Percentiles rank a stretch among this genome's conserved stretches.
Conservation (phyloP, 169 alveolate species). For the Eimeria zaria region DNA sequence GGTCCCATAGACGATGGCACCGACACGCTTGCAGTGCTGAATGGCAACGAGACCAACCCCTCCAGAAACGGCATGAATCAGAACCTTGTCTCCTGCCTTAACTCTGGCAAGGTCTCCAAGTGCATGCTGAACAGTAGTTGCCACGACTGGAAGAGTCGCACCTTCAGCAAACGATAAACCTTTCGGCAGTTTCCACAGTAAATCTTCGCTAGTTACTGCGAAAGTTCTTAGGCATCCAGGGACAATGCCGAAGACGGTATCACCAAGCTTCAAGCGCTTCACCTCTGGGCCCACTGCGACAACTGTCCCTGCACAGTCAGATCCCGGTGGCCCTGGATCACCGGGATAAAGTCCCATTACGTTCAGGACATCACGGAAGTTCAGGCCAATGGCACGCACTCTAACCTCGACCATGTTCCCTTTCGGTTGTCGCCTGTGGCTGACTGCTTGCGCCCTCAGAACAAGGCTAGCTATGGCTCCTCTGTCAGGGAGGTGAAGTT, state of each 20-base stretch:
- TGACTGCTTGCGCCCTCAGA: slow-evolving; percentile 80
- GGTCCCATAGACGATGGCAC: slow-evolving; percentile 89
- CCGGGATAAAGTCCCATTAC: slow-evolving; percentile 92
- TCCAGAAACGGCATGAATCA: slow-evolving; percentile 89
- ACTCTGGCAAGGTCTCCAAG: slow-evolving; percentile 88
- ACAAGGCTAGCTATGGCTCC: slow-evolving; percentile 85
- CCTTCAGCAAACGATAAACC: slow-evolving; percentile 86
- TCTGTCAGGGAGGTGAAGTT: slow-evolving; percentile 81
- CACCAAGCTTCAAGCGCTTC: slow-evolving; percentile 76
- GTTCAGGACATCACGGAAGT: slow-evolving; percentile 91
- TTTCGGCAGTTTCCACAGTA: slow-evolving; percentile 83
- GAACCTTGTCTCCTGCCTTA: slow-evolving; percentile 85
- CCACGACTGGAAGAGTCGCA: slow-evolving; percentile 88
- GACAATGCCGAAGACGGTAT: slow-evolving; percentile 87
- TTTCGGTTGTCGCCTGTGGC: slow-evolving; percentile 75
- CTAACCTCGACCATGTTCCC: slow-evolving; percentile 86
- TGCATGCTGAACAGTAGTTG: slow-evolving; percentile 87
- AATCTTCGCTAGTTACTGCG: slow-evolving; percentile 80
- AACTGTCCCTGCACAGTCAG: slow-evolving; percentile 89
- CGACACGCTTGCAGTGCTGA: slow-evolving; percentile 87
- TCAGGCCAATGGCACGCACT: slow-evolving; percentile 91
- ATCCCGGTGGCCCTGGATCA: slow-evolving; percentile 92
- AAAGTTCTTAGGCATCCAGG: slow-evolving; percentile 89
- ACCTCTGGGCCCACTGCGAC: slow-evolving; percentile 87
- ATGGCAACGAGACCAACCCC: slow-evolving; percentile 89